Base-by-base conservation (phyloP, 2,329 filamentous ascomycete genomes). In the Chaetoscypha palmicola region DNA sequence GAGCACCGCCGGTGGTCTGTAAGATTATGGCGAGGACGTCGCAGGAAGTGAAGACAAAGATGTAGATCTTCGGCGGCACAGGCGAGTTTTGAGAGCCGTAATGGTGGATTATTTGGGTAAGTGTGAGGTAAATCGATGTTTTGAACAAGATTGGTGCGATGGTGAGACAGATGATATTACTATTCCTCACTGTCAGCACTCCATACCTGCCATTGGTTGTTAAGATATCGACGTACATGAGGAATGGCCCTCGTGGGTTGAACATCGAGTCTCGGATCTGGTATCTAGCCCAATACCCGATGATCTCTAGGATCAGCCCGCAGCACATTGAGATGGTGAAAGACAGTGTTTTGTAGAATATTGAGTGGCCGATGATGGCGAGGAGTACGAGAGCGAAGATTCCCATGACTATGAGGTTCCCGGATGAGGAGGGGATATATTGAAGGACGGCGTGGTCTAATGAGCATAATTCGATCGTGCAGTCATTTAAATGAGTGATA, bases 81-180 rank as follows among this genome's bases (percentile, higher is more conserved):
- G 64, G 61, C 11, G 70, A 72, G 49, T 68, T 61, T 38, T 69
- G 58, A 1, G 62, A 56, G 1, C 75, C 75, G 39, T 77, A 73
- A 40, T 66, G 65, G n/a, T 74, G 56, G 41, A 78, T 71, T 46
- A 79, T 65, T 40, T 77, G 72, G 33, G 75, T 74, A 3, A 63
- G 64, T 34, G 79, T 52, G 50, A 82, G 69, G 65, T 81, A 82
- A 60, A 81, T 71, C 58, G 71, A 71, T 51, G 76, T 74, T 65
- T 76, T 77, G 63, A 79, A 68, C 48, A 81, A 70, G 30, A 76
- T 42, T 11, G 51, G 51, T 5, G 45, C 51, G n/a, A 58, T 56
- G 3, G 55, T 59, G 10, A 80, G 65, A 4, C 69, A 74, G 21
- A 80, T 71, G 60, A 80, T 76, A 52, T 81, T 36, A 20, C 31